phyloP scores from a whole-genome alignment of 139 green algal genomes.

The Chlamydomonas sphaeroides region DNA sequence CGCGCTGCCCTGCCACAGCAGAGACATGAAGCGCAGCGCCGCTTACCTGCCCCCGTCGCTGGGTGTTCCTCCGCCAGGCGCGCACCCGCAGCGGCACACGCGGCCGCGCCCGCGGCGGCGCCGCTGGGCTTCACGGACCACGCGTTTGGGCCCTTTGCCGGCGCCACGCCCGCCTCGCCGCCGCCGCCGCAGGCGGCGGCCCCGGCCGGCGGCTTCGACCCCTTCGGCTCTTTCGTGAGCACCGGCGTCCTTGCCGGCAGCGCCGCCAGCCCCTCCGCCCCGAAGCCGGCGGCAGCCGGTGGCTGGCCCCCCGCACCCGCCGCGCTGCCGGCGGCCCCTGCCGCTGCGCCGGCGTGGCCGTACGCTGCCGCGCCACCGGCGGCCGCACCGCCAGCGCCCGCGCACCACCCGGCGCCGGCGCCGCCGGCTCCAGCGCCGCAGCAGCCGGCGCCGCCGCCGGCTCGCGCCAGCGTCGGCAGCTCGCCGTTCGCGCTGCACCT shows the following conservation, averaged over 20 bases:
- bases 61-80: neutral
- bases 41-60: no score
- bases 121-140: constrained; percentile 27
- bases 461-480: no score
- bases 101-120: neutral
- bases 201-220: neutral
- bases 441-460: neutral
- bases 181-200: neutral
- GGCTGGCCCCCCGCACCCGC: neutral
- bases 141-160: neutral
- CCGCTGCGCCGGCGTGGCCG: no score
- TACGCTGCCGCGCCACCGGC: no score
- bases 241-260: neutral
- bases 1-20: no score
- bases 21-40: no score
- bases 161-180: neutral
- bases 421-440: neutral
- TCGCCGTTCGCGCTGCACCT: no score
- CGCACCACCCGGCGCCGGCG: no score
- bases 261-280: no score
- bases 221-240: constrained; percentile 13
- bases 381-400: no score
- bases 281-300: no score
- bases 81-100: neutral
- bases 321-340: neutral